A percentile compares a stretch with the other conserved stretches of the same genome.
Evolutionary conservation across 305 asterid species (phyloP).

Genomic region (Salvia sclarea): DNA sequence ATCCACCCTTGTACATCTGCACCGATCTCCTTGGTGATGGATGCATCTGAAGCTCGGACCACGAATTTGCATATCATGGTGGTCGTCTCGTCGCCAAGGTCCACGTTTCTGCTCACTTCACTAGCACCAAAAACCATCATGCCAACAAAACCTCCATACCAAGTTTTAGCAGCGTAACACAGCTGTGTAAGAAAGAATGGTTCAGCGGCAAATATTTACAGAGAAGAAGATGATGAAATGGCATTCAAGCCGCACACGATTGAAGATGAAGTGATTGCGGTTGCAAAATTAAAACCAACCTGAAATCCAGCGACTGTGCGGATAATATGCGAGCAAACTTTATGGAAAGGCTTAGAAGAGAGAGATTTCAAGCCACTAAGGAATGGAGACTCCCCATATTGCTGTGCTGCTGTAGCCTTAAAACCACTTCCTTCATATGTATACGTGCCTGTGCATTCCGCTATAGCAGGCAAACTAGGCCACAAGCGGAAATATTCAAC

Average conservation of each 20-base stretch:
- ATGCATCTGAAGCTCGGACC: conserved; percentile 86
- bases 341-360: conserved; percentile 87
- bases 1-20: conserved; percentile 88
- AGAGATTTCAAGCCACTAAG: conserved; percentile 81
- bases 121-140: conserved; percentile 97
- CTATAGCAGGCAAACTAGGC: conserved; percentile 95
- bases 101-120: conserved; percentile 95
- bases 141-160: conserved; percentile 95
- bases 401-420: conserved; percentile 97
- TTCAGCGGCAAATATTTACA: neutral
- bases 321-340: conserved; percentile 91
- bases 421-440: conserved; percentile 97
- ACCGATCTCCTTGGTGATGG: conserved; percentile 78
- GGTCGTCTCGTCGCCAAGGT: conserved; percentile 93
- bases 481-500: conserved; percentile 91
- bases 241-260: neutral
- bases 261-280: neutral
- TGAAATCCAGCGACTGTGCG: conserved; percentile 96
- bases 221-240: neutral
- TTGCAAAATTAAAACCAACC: conserved; percentile 45
- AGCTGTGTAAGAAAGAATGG: conserved; percentile 44
- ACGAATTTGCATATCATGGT: conserved; percentile 95
- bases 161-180: conserved; percentile 92
- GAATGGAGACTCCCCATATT: conserved; percentile 94
- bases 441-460: conserved; percentile 83